These are phyloP conservation scores for Geotrichum histeridarum DNA, from an alignment of 1,139 yeast genomes.

Conservation along the genomic window DNA sequence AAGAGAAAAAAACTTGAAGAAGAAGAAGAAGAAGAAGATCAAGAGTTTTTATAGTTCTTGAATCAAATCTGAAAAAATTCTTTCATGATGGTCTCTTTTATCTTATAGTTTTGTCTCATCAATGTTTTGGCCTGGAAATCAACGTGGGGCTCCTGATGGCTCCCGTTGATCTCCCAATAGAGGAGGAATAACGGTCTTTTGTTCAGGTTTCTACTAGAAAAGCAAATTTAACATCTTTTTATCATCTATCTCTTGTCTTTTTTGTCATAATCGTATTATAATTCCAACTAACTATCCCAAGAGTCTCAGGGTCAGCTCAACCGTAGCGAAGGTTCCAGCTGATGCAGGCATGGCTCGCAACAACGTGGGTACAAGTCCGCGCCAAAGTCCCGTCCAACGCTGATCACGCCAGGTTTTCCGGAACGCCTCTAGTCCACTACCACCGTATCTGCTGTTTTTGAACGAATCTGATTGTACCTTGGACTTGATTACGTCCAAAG, in stretches of 20 bases:
- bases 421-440: constrained; percentile 47
- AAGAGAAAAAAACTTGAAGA: background rate
- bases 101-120: no score
- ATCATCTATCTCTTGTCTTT: no score
- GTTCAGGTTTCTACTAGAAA: background rate
- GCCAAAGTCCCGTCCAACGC: constrained; percentile 63
- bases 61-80: no score
- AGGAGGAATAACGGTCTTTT: background rate
- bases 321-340: constrained; percentile 76
- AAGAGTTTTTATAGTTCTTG: background rate
- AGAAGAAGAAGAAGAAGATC: background rate
- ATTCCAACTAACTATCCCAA: constrained; percentile 41
- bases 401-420: constrained; percentile 43
- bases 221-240: no score
- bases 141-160: background rate
- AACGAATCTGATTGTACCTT: constrained; percentile 65
- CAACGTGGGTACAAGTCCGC: constrained; percentile 65
- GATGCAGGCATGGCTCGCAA: constrained; percentile 69
- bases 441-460: constrained; percentile 45
- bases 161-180: background rate
- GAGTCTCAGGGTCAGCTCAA: constrained; percentile 58
- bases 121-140: background rate
- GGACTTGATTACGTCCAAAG: constrained; percentile 65
- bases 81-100: no score
- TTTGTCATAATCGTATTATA: no score